Conservation (phyloP, 495 filamentous ascomycete genomes). For the Filosporella fistucella region DNA sequence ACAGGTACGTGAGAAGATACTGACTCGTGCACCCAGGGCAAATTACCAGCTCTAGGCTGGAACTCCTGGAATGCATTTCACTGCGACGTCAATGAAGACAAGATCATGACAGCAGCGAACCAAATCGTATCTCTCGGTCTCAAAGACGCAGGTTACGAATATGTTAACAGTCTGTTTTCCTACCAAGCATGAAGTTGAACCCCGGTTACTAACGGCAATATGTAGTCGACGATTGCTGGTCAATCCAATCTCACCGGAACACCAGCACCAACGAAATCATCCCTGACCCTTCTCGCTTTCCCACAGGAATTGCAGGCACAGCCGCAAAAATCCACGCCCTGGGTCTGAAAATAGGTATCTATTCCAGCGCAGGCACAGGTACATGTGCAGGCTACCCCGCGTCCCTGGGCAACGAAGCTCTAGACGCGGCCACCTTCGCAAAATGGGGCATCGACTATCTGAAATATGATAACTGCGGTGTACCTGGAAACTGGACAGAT, state of each 20-base stretch:
- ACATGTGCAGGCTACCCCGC: conserved; percentile 63
- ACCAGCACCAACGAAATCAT: conserved; percentile 38
- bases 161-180: conserved; percentile 37
- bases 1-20: no score
- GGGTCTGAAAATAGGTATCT: conserved; percentile 63
- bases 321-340: conserved; percentile 52
- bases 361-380: conserved; percentile 50
- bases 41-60: conserved; percentile 22
- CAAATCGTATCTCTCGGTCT: conserved; percentile 46
- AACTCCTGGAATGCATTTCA: conserved; percentile 49
- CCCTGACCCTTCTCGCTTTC: conserved; percentile 53
- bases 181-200: neutral
- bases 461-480: conserved; percentile 70
- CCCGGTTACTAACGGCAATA: conserved; percentile 6
- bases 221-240: conserved; percentile 63
- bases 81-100: conserved; percentile 41
- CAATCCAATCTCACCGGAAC: conserved; percentile 31
- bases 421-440: conserved; percentile 57
- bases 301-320: conserved; percentile 51
- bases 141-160: conserved; percentile 61
- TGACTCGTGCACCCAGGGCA: conserved; percentile 9
- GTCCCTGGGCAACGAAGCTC: conserved; percentile 51
- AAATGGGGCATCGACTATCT: conserved; percentile 66
- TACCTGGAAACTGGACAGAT: conserved; percentile 17
- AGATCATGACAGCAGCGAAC: conserved; percentile 41